phyloP scores from a whole-genome alignment of 1,284 basidiomycete species.

The Agroathelia rolfsii region DNA sequence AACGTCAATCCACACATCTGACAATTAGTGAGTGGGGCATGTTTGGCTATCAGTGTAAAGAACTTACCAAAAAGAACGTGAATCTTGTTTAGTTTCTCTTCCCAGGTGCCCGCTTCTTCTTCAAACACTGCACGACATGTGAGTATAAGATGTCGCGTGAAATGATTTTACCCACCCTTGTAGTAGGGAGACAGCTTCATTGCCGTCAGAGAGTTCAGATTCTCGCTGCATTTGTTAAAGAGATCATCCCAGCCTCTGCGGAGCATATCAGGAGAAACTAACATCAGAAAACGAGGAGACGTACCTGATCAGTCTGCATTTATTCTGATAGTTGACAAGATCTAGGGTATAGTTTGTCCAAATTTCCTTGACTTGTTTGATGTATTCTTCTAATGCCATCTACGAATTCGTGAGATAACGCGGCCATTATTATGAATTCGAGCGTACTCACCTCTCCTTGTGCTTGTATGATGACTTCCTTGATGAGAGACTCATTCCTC shows the following conservation, averaged over 20 bases:
- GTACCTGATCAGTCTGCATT: conserved; percentile 88
- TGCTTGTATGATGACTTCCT: conserved; percentile 92
- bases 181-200: conserved; percentile 98
- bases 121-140: conserved; percentile 74
- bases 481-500: conserved; percentile 84
- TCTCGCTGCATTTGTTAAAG: conserved; percentile 93
- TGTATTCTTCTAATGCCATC: conserved; percentile 92
- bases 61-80: conserved; percentile 86
- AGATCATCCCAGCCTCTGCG: conserved; percentile 93
- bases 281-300: too few species aligned
- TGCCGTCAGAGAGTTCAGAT: conserved; percentile 89
- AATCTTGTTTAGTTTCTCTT: conserved; percentile 89
- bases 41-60: neutral
- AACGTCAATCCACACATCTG: conserved; percentile 98
- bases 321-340: conserved; percentile 97
- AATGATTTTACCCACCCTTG: conserved; percentile 79
- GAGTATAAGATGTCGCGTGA: too few species aligned
- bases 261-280: conserved; percentile 8
- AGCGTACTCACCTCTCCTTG: conserved; percentile 85
- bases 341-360: conserved; percentile 97
- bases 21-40: conserved; percentile 9
- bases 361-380: conserved; percentile 91
- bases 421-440: neutral
- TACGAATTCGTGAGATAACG: conserved; percentile 20
- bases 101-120: conserved; percentile 91